A percentile compares a stretch with the other conserved stretches of the same genome.
These are phyloP conservation scores for Inga leiocalycina DNA, from an alignment of 306 rosid genomes.

Conservation along the genomic window DNA sequence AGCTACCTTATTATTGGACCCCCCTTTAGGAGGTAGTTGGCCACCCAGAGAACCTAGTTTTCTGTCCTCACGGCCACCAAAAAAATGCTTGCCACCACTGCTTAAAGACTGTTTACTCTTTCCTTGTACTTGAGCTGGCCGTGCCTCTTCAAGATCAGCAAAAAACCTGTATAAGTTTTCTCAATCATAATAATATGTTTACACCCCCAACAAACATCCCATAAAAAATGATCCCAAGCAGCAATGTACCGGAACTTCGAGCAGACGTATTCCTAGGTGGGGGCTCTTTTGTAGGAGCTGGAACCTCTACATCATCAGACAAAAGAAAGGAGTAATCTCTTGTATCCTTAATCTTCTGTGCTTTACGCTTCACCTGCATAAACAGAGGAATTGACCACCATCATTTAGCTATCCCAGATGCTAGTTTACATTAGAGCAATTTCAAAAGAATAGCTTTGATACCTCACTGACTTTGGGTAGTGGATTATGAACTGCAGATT, in stretches of 20 bases:
- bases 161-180: conserved; percentile 64
- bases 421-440: conserved; percentile 3
- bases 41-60: conserved; percentile 44
- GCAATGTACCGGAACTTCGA: conserved; percentile 59
- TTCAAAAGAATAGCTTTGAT: conserved; percentile 30
- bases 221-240: conserved; percentile 30
- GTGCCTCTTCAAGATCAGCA: conserved; percentile 70
- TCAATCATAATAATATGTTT: conserved; percentile 46
- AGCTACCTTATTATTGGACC: conserved; percentile 46
- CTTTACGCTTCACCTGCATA: conserved; percentile 62
- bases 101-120: conserved; percentile 54
- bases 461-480: conserved; percentile 68
- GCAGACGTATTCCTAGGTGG: conserved; percentile 39
- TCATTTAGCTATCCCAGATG: conserved; percentile 15
- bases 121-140: conserved; percentile 50
- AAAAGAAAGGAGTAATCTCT: conserved; percentile 91
- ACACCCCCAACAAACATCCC: conserved; percentile 38
- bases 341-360: conserved; percentile 72
- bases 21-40: conserved; percentile 53
- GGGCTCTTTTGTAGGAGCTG: conserved; percentile 63
- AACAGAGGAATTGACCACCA: conserved; percentile 30
- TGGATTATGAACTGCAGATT: conserved; percentile 39
- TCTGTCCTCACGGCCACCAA: conserved; percentile 47
- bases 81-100: conserved; percentile 45
- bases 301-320: conserved; percentile 73